A percentile compares a stretch with the other conserved stretches of the same genome.
These are phyloP conservation scores for Pleurotus tuoliensis DNA, from an alignment of 768 basidiomycete genomes.

Conservation along the genomic window DNA sequence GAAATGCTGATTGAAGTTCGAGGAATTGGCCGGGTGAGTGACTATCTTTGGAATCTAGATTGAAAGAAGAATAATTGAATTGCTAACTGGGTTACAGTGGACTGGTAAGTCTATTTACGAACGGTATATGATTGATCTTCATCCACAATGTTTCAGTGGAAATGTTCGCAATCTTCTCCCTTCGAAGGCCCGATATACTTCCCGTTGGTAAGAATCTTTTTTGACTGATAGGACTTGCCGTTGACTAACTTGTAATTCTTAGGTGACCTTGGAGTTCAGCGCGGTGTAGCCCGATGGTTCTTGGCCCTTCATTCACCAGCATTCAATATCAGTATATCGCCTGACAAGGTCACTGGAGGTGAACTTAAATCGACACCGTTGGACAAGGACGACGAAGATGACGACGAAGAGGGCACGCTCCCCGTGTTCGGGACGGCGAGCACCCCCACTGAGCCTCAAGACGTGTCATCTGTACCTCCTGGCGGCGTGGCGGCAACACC, in stretches of 20 bases:
- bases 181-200: slow-evolving; percentile 80
- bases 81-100: slow-evolving; percentile 37
- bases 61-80: not conserved
- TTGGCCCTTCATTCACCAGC: slow-evolving; percentile 55
- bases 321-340: slow-evolving; percentile 44
- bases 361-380: slow-evolving; percentile 8
- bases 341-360: slow-evolving; percentile 37
- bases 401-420: slow-evolving; percentile 30
- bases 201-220: slow-evolving; percentile 36
- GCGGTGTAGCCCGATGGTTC: slow-evolving; percentile 67
- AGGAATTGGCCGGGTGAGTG: slow-evolving; percentile 70
- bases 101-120: slow-evolving; percentile 41
- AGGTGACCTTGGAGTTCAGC: slow-evolving; percentile 86
- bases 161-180: slow-evolving; percentile 90
- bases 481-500: slow-evolving; percentile 17
- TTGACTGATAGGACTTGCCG: not conserved
- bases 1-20: slow-evolving; percentile 73
- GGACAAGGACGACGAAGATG: slow-evolving; percentile 6
- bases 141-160: slow-evolving; percentile 48
- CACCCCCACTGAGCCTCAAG: slow-evolving; percentile 16
- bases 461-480: slow-evolving; percentile 32
- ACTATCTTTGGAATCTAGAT: not conserved
- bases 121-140: slow-evolving; percentile 7
- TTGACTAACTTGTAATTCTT: slow-evolving; percentile 3
- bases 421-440: slow-evolving; percentile 14